Evolutionary conservation across 2,329 filamentous ascomycete species (phyloP).

Genomic region (Epichloe glyceriae): DNA sequence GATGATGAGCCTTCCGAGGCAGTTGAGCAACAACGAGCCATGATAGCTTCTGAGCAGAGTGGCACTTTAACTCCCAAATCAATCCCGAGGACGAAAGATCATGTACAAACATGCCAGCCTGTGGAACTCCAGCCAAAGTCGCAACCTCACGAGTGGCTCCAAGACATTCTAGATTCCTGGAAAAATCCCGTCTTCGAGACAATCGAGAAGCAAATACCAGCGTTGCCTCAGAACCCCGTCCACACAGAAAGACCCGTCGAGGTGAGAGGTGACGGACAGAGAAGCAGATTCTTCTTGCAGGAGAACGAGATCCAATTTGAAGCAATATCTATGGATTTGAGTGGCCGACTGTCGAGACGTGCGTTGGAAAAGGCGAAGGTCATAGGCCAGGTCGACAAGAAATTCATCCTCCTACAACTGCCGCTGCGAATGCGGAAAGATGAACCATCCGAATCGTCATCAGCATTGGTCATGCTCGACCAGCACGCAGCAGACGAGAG

Average conservation of each 20-base stretch:
- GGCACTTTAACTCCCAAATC: background rate
- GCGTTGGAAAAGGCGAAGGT: slow-evolving; percentile 49
- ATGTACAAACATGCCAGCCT: background rate
- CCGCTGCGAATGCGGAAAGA: slow-evolving; percentile 10
- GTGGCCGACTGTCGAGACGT: slow-evolving; percentile 45
- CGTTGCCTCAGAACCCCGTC: slow-evolving; percentile 15
- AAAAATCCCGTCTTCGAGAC: slow-evolving; percentile 62
- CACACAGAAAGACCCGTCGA: background rate
- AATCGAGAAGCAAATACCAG: slow-evolving; percentile 32
- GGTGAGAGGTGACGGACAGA: slow-evolving; percentile 1
- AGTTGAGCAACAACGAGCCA: background rate
- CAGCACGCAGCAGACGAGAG: slow-evolving; percentile 94
- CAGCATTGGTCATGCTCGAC: slow-evolving; percentile 66
- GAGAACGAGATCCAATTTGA: slow-evolving; percentile 16
- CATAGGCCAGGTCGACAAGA: slow-evolving; percentile 74
- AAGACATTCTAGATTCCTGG: slow-evolving; percentile 50
- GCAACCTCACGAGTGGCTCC: slow-evolving; percentile 39
- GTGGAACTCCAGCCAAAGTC: slow-evolving; percentile 4
- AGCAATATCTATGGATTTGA: slow-evolving; percentile 15
- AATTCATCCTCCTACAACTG: slow-evolving; percentile 69
- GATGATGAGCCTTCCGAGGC: too few relatives aligned
- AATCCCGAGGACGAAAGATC: background rate
- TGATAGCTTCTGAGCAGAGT: background rate
- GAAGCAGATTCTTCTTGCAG: slow-evolving; percentile 5
- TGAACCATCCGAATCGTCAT: slow-evolving; percentile 10